Evolutionary conservation across 768 basidiomycete species (phyloP), one percentile per base, ranked within the genome.

Genomic region (Leccinum longicurvipes): DNA sequence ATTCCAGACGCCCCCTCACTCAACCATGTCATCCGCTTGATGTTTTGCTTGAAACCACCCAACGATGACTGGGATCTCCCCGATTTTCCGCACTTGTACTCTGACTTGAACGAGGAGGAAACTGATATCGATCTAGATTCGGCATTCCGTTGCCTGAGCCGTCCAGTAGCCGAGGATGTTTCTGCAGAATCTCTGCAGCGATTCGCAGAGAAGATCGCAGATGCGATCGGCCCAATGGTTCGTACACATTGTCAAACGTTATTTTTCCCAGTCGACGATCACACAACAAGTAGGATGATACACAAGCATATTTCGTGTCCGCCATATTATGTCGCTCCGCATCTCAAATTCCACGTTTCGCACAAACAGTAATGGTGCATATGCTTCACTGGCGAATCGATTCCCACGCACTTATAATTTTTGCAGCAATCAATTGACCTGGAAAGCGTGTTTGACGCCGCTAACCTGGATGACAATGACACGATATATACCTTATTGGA

Each of bases 31-130:
- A 78, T 87, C 36, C 79, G 86, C 25, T 74, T 91, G 23, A 86
- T 91, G 80, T 87, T 91, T 62, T 90, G 88, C 65, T 74, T 92
- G 47, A 91, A 91, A 64, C 87, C 87, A 0, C 74, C 81, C 11
- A 81, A 83, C 57, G 85, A 90, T n/a, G 89, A 91, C 54, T 91
- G 88, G 88, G 87, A 89, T 56, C 72, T 82, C 25, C 82, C 82
- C 2, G 82, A 83, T 11, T 91, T 91, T 62, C 89, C 90, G 0
- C 81, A 85, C 65, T 65, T 90, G 23, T 82, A 85, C 60, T 78
- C 86, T 2, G 81, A 89, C 64, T 66, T 91, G 29, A 77, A 77
- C 24, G 74, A 73, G n/a, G 73, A 75, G 15, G 64, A 75, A n/a
- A 72, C 76, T 4, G 79, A 82, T 31, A 77, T 83, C 51, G 82